These are phyloP conservation scores for Lactifluus pinguis DNA, from an alignment of 768 basidiomycete species.

Conservation along the genomic window DNA sequence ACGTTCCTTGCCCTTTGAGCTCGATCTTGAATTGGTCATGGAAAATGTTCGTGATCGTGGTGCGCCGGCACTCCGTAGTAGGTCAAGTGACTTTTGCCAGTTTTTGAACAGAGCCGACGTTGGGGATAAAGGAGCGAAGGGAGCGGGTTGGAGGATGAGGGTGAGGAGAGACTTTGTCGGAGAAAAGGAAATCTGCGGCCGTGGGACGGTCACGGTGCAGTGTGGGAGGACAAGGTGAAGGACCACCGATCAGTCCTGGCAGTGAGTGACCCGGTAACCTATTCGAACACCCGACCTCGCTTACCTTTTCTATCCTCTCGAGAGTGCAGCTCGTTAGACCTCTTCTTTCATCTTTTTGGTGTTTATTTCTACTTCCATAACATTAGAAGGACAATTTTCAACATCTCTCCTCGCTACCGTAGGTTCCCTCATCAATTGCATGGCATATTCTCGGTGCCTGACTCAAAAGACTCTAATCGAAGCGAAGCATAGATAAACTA, in stretches of 20 bases:
- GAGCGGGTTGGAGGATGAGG: constrained; percentile 2
- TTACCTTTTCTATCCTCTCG: not conserved
- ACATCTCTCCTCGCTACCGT: too few species aligned
- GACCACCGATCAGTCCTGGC: not conserved
- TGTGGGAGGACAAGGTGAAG: not conserved
- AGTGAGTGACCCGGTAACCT: not conserved
- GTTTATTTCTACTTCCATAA: too few species aligned
- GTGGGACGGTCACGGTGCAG: not conserved
- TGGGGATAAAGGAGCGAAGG: not conserved
- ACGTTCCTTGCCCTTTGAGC: constrained; percentile 16
- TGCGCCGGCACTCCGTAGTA: not conserved
- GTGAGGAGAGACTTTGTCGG: not conserved
- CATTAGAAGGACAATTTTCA: too few species aligned
- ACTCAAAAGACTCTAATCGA: too few species aligned
- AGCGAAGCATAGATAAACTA: too few species aligned
- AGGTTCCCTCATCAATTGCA: too few species aligned
- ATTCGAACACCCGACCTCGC: not conserved
- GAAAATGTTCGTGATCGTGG: constrained; percentile 12
- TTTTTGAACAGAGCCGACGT: not conserved
- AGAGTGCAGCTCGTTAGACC: too few species aligned
- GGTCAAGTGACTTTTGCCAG: not conserved
- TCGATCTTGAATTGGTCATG: constrained; percentile 1
- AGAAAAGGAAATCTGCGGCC: not conserved
- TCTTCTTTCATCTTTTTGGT: too few species aligned
- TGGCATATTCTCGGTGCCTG: too few species aligned